Evolutionary conservation across 2,329 filamentous ascomycete genomes (phyloP).

Genomic region (Neonectria magnoliae): DNA sequence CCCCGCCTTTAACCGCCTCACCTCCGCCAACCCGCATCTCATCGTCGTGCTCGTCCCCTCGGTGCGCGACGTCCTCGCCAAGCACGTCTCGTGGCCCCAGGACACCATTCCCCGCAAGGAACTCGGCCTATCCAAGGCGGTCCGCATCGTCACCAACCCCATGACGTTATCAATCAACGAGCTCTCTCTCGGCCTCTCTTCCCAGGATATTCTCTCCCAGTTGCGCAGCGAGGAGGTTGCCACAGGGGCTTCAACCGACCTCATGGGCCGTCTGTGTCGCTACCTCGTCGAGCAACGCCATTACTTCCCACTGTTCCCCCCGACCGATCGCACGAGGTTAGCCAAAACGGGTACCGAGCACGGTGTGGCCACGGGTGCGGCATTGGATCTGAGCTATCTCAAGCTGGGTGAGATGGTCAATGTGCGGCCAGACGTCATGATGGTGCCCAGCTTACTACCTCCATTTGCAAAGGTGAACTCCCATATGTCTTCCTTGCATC

Average conservation of each 20-base stretch:
- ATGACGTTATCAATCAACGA: slow-evolving; percentile 92
- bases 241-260: slow-evolving; percentile 52
- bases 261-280: slow-evolving; percentile 76
- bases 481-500: not conserved
- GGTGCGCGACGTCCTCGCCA: slow-evolving; percentile 81
- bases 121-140: slow-evolving; percentile 80
- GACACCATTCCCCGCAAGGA: slow-evolving; percentile 73
- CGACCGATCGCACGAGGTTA: slow-evolving; percentile 73
- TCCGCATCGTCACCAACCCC: slow-evolving; percentile 85
- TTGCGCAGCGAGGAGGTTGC: slow-evolving; percentile 76
- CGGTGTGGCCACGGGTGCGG: slow-evolving; percentile 74
- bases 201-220: slow-evolving; percentile 86
- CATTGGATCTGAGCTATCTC: slow-evolving; percentile 84
- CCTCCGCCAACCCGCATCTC: slow-evolving; percentile 75
- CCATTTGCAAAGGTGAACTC: slow-evolving; percentile 84
- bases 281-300: slow-evolving; percentile 90
- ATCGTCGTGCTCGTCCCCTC: slow-evolving; percentile 87
- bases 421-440: slow-evolving; percentile 83
- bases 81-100: slow-evolving; percentile 86
- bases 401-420: slow-evolving; percentile 93
- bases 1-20: slow-evolving; percentile 76
- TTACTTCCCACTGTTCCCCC: slow-evolving; percentile 90
- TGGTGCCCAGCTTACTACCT: slow-evolving; percentile 83
- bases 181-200: slow-evolving; percentile 80
- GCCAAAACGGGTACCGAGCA: slow-evolving; percentile 71